These are phyloP conservation scores for Populus pruinosa DNA, from an alignment of 345 rosid genomes.

Conservation along the genomic window DNA sequence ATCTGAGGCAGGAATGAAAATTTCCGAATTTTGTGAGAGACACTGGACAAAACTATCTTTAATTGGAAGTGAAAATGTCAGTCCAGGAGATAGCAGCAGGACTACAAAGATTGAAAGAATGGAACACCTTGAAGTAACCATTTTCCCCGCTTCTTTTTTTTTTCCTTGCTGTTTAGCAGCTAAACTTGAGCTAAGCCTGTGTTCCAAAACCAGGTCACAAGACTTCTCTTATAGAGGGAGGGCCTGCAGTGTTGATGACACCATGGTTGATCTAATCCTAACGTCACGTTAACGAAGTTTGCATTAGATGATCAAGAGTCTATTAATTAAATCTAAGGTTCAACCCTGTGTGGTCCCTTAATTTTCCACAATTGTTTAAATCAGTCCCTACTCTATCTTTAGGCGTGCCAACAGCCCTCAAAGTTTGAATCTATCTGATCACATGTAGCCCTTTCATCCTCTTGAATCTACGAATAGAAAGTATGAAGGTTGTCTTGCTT, in stretches of 20 bases:
- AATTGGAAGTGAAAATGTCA: background rate
- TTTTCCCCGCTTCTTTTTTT: background rate
- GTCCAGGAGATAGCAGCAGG: conserved; percentile 13
- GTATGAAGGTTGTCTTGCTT: background rate
- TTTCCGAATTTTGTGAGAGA: conserved; percentile 6
- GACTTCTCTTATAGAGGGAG: conserved; percentile 9
- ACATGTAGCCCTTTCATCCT: no score
- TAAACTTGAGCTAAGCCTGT: background rate
- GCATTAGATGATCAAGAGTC: background rate
- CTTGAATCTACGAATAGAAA: background rate
- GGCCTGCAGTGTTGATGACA: conserved; percentile 9
- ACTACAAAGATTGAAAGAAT: conserved; percentile 16
- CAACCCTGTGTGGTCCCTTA: background rate
- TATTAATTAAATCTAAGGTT: background rate
- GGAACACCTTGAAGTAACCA: conserved; percentile 20
- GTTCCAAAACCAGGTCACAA: background rate
- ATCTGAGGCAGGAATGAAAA: conserved; percentile 19
- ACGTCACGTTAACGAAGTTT: conserved; percentile 18
- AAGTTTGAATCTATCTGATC: no score
- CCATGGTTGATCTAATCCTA: conserved; percentile 20
- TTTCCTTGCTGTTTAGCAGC: background rate
- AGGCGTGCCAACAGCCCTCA: background rate
- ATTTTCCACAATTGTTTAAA: no score
- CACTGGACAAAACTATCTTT: conserved; percentile 22
- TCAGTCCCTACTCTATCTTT: background rate